Evolutionary conservation across 169 alveolate genomes (phyloP), one percentile per base, ranked within the genome.

Genomic region (Plasmodium ovale): DNA sequence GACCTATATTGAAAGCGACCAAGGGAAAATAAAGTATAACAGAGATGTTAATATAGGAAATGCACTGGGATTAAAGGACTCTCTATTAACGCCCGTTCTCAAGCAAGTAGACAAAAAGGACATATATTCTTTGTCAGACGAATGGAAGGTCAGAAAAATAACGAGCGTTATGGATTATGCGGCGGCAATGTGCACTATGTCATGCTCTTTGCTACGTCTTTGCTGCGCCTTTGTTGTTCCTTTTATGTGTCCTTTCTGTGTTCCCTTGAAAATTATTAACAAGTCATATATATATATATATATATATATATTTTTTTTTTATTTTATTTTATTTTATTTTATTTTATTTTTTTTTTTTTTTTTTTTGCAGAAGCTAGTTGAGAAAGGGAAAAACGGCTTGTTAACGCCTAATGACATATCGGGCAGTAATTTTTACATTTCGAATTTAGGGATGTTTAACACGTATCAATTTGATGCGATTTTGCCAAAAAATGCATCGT

Each of bases 401-500:
- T 87, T 96, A 9, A 84, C 93, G 23, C 93, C 97, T 21, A 84
- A 84, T 23, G 98, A 95, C 72, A 77, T 87, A 62, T 53, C 91
- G n/a, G 96, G 96, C 10, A 96, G 98, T 49, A 96, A 97, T 44
- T 95, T 96, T 88, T 94, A 96, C 70, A 95, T 96, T 62, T 93
- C 97, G 37, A 96, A 96, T 71, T 74, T 96, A 73, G 98, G 98
- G 33, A 96, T 96, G 98, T 94, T 92, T 58, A 97, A 97, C 31
- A 94, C 95, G 31, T 88, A 94, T 19, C 87, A 91, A 47, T 95
- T 96, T 87, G 92, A 94, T 62, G 98, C 98, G 16, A 95, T 95
- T 37, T 79, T 95, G 31, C 97, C 97, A 58, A 95, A 95, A 23
- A 96, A 96, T 23, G 94, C 88, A 42, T 96, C 97, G 33, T 89